Conservation (phyloP, 495 filamentous ascomycete genomes). For the Daldinia vernicosa region DNA sequence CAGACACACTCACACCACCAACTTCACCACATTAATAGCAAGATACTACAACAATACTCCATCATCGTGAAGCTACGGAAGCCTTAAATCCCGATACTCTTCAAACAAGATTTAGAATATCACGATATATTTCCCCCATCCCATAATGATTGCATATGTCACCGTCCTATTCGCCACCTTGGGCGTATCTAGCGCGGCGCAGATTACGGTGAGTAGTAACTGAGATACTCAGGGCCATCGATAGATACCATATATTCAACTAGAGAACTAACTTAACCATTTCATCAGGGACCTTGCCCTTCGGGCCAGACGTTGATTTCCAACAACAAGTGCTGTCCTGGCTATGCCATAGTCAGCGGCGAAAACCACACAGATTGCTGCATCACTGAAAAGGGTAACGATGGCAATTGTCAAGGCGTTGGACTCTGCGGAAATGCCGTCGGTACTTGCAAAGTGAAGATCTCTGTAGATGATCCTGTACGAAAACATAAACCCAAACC, state of each 20-base stretch:
- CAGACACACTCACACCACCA: background rate
- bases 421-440: background rate
- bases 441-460: background rate
- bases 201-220: background rate
- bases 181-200: background rate
- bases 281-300: background rate
- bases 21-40: background rate
- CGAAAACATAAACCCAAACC: background rate
- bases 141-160: background rate
- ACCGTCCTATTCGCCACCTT: background rate
- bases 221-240: no score
- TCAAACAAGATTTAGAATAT: background rate
- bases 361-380: conserved; percentile 12
- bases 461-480: background rate
- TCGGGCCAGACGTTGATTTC: conserved; percentile 9
- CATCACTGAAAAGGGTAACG: background rate
- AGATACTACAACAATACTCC: background rate
- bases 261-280: background rate
- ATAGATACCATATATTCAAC: background rate
- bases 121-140: background rate
- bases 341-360: conserved; percentile 7
- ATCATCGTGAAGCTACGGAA: background rate
- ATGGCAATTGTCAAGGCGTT: background rate
- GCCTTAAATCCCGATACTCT: background rate
- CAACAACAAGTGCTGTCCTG: conserved; percentile 26